These are phyloP conservation scores for Acacia melanoxylon DNA, from an alignment of 306 rosid species.

Conservation along the genomic window DNA sequence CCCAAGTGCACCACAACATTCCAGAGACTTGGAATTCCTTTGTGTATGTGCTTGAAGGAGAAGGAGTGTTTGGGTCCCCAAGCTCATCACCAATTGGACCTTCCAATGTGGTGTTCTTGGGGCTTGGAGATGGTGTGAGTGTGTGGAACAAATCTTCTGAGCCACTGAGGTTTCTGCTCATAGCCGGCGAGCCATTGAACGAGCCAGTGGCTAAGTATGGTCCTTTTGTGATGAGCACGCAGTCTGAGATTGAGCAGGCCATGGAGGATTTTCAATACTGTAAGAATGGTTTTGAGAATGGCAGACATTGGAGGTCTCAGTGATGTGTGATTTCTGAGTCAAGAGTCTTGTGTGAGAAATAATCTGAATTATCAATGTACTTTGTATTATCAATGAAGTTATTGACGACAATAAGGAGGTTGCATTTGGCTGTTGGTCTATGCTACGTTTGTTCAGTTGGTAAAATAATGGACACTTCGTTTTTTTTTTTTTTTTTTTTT, in stretches of 20 bases:
- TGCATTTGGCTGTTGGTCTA: background rate
- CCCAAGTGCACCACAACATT: constrained; percentile 52
- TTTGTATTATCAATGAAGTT: background rate
- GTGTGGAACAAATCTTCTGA: constrained; percentile 59
- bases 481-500: no score
- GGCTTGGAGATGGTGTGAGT: constrained; percentile 52
- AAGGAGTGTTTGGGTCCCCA: constrained; percentile 47
- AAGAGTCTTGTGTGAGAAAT: background rate
- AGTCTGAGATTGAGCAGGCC: constrained; percentile 54
- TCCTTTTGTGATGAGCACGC: constrained; percentile 72
- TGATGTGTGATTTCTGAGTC: background rate
- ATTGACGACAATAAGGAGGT: background rate
- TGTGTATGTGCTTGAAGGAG: constrained; percentile 62
- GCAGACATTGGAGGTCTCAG: constrained; percentile 22
- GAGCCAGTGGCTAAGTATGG: constrained; percentile 64
- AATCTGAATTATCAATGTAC: background rate
- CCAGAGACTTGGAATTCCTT: constrained; percentile 66
- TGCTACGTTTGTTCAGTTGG: background rate
- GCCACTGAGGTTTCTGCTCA: constrained; percentile 49
- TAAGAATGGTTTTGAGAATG: constrained; percentile 65
- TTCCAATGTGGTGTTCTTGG: constrained; percentile 50
- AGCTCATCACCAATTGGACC: constrained; percentile 37
- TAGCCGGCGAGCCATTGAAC: constrained; percentile 60
- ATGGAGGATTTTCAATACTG: constrained; percentile 50
- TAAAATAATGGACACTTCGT: background rate